These are phyloP conservation scores for Monilinia vaccinii-corymbosi DNA, from an alignment of 2,329 filamentous ascomycete species.

Conservation along the genomic window DNA sequence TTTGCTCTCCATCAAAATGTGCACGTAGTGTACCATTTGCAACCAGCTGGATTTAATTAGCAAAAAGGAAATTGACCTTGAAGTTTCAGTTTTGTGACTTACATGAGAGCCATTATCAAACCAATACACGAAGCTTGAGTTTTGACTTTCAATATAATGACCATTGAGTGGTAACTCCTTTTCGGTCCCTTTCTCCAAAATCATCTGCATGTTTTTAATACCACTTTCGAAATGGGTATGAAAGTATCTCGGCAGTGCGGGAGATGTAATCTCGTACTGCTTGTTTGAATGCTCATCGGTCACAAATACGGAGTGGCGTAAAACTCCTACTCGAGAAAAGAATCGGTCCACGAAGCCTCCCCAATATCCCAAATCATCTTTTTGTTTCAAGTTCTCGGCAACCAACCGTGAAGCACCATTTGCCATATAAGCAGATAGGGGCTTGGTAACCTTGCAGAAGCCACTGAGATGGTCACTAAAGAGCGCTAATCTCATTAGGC, in stretches of 20 bases:
- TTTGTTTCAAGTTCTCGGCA: conserved; percentile 45
- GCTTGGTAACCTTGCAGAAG: conserved; percentile 39
- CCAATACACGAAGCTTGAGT: conserved; percentile 79
- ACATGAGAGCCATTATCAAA: conserved; percentile 78
- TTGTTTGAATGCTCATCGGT: conserved; percentile 55
- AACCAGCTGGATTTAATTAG: conserved; percentile 50
- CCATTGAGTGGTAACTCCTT: conserved; percentile 51
- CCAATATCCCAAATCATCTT: conserved; percentile 70
- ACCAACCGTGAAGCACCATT: conserved; percentile 15
- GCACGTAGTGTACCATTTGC: conserved; percentile 69
- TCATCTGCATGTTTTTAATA: conserved; percentile 75
- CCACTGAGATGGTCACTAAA: conserved; percentile 54
- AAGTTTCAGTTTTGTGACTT: conserved; percentile 30
- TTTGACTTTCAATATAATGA: conserved; percentile 66
- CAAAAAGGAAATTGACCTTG: neutral
- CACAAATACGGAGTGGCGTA: conserved; percentile 61
- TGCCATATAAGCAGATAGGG: conserved; percentile 20
- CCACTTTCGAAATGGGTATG: conserved; percentile 82
- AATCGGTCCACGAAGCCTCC: conserved; percentile 68
- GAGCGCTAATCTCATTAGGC: conserved; percentile 49
- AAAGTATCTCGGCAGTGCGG: conserved; percentile 81
- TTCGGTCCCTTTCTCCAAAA: conserved; percentile 61
- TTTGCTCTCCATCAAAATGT: conserved; percentile 69
- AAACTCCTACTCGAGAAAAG: conserved; percentile 68
- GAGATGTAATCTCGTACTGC: conserved; percentile 76